Base-by-base conservation (phyloP, 768 basidiomycete genomes). In the Termitomyces sp. region DNA sequence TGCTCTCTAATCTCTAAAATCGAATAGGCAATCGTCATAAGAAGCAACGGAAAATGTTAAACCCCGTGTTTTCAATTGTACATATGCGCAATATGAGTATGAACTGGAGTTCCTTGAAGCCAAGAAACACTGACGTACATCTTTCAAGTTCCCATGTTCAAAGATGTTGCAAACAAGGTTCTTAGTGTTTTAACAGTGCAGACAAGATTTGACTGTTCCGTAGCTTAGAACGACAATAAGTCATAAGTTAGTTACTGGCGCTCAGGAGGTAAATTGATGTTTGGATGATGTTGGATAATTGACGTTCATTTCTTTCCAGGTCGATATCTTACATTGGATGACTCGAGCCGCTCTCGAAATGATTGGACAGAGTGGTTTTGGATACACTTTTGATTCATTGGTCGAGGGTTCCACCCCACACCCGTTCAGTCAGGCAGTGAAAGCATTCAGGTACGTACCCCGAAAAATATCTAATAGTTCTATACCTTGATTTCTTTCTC, bases 291-390 rank as follows among this genome's bases (percentile, higher is more conserved):
- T 30, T 26, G 14, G 24, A 13, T 10, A 18, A 30, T n/a, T 40
- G 30, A 40, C 28, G 16, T 36, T 30, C 18, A 40, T 11, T 6
- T 28, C 3, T 13, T 14, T 33, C 2, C 33, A 66, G 65, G 57
- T 66, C 20, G 65, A 66, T 50, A 49, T 66, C 8, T 49, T 64
- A 14, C 65, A 59, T 24, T 66, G 65, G 63, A 66, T 64, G 59
- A 38, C 43, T 20, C 59, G 63, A 36, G 61, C 63, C 45, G 59
- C 63, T 41, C 60, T 64, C 2, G 63, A 66, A 52, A 58, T 66
- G 58, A 62, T 66, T 7, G 61, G 63, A 9, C 63, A 61, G 41
- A 61, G 63, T 10, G 63, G 65, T 20, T 58, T 64, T 45, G 63
- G 63, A 36, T 64, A 62, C 49, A 61, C 59, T 5, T 62, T 66